Evolutionary conservation across 345 rosid genomes (phyloP).

Genomic region (Populus davidiana): DNA sequence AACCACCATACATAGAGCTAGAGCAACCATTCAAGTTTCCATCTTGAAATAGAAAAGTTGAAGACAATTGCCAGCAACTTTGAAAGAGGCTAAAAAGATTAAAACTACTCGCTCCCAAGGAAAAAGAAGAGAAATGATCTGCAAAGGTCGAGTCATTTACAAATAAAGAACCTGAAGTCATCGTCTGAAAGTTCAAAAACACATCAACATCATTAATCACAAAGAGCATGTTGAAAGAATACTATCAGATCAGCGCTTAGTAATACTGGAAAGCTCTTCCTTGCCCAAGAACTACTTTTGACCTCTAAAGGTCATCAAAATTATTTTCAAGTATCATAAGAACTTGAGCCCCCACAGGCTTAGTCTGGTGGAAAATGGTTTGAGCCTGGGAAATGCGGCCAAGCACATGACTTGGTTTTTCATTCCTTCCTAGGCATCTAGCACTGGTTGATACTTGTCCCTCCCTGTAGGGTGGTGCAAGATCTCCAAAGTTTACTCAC

Average conservation of each 20-base stretch:
- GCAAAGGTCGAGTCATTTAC: neutral
- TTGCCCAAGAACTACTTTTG: neutral
- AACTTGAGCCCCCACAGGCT: neutral
- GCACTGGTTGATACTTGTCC: neutral
- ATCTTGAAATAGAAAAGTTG: neutral
- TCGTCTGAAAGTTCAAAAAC: neutral
- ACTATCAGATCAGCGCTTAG: neutral
- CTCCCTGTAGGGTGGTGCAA: neutral
- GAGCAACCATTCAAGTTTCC: neutral
- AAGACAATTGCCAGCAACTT: neutral
- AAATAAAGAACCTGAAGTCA: neutral
- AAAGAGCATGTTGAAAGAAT: neutral
- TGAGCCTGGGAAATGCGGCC: neutral
- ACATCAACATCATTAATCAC: neutral
- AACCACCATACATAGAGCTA: neutral
- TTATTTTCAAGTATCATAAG: neutral
- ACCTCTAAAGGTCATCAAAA: neutral
- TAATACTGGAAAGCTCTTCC: neutral
- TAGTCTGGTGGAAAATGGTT: neutral
- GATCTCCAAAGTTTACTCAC: neutral
- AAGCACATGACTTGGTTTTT: neutral
- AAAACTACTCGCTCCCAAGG: neutral
- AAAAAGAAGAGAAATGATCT: neutral
- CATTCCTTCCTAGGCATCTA: neutral
- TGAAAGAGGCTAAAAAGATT: neutral